These are phyloP conservation scores for Botrytis sinoallii DNA, from an alignment of 2,329 filamentous ascomycete genomes.

Conservation along the genomic window DNA sequence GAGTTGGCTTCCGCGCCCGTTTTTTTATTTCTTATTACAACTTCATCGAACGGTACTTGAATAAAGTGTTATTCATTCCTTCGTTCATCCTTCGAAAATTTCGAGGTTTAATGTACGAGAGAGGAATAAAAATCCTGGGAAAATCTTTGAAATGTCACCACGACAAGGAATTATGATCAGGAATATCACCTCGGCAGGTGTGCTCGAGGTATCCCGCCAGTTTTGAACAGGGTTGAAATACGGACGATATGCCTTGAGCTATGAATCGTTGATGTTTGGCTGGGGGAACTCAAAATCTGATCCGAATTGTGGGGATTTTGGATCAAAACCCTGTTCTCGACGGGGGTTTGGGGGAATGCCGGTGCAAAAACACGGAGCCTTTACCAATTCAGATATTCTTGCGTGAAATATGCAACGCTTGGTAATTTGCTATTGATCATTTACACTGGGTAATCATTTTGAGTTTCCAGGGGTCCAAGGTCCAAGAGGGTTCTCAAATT, in stretches of 20 bases:
- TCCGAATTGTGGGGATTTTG: slow-evolving; percentile 4
- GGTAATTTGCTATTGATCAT: background rate
- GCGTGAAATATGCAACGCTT: background rate
- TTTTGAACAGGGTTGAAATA: background rate
- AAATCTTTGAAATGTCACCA: background rate
- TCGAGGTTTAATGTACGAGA: background rate
- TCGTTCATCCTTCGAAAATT: background rate
- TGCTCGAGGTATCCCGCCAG: background rate
- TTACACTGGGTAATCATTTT: background rate
- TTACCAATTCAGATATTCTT: background rate
- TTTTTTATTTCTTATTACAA: background rate
- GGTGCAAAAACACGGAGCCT: background rate
- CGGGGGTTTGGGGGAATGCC: background rate
- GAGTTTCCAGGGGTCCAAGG: background rate
- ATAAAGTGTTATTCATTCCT: background rate
- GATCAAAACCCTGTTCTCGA: background rate
- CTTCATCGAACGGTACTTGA: background rate
- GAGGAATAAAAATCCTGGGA: background rate
- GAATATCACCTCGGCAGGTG: background rate
- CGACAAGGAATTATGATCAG: background rate
- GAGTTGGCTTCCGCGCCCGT: background rate
- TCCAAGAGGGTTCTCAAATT: background rate
- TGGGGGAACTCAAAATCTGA: background rate
- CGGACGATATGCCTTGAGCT: background rate
- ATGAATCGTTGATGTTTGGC: background rate